A percentile compares a stretch with the other conserved stretches of the same genome.
These are phyloP conservation scores for Camellia granthamiana DNA, from an alignment of 148 eudicot species.

Conservation along the genomic window DNA sequence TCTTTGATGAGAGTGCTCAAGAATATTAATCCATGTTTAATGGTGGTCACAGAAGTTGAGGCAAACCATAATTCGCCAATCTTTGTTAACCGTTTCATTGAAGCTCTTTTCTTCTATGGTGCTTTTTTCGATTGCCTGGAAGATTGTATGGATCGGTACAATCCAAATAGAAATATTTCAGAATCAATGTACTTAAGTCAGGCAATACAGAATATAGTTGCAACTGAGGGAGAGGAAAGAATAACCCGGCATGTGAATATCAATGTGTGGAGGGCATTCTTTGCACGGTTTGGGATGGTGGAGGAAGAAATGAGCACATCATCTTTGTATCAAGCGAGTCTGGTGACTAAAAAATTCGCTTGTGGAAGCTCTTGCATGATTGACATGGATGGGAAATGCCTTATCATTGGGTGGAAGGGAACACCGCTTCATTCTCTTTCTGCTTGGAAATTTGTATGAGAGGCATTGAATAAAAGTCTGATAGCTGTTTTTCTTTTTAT, in stretches of 20 bases:
- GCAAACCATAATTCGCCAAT: constrained; percentile 19
- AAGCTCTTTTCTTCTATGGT: constrained; percentile 19
- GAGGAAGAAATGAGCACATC: constrained; percentile 24
- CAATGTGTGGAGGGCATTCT: constrained; percentile 26
- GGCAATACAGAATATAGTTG: constrained; percentile 14
- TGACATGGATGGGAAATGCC: constrained; percentile 13
- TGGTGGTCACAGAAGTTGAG: constrained; percentile 31
- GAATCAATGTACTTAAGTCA: constrained; percentile 13
- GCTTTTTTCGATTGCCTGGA: constrained; percentile 28
- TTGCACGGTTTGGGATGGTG: constrained; percentile 25
- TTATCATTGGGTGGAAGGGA: constrained; percentile 37
- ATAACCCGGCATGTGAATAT: constrained; percentile 9
- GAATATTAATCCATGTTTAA: constrained; percentile 19
- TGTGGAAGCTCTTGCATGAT: constrained; percentile 21
- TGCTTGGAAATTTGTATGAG: constrained; percentile 26
- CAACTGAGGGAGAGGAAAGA: constrained; percentile 31
- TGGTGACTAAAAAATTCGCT: constrained; percentile 8
- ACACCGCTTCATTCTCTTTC: constrained; percentile 23
- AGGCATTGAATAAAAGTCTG: background rate
- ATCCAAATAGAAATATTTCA: background rate
- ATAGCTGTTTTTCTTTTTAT: too few relatives aligned
- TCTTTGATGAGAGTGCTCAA: constrained; percentile 19
- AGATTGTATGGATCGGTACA: constrained; percentile 16
- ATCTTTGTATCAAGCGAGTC: constrained; percentile 21
- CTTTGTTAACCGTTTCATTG: constrained; percentile 32